Conservation (phyloP, 2,329 filamentous ascomycete species). For the Acrodontium crateriforme region DNA sequence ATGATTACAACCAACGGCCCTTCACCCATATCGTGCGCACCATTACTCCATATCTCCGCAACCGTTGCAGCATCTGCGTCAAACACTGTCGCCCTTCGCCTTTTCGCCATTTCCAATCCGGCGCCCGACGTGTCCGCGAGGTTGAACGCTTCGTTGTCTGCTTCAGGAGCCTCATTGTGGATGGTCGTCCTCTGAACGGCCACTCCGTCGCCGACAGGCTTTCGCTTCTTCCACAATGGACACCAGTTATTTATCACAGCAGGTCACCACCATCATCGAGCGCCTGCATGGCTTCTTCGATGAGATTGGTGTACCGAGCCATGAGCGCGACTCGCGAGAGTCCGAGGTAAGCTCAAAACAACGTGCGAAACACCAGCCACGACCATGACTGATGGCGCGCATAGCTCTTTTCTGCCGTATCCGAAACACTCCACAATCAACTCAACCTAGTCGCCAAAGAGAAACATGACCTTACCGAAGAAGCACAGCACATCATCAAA, state of each 20-base stretch:
- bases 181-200: conserved; percentile 9
- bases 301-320: conserved; percentile 86
- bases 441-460: conserved; percentile 73
- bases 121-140: conserved; percentile 3
- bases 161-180: conserved; percentile 7
- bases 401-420: conserved; percentile 81
- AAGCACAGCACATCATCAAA: conserved; percentile 72
- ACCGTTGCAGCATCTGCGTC: too few relatives aligned
- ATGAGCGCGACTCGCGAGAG: conserved; percentile 84
- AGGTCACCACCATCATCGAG: conserved; percentile 86
- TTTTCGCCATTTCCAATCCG: too few relatives aligned
- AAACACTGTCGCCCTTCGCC: too few relatives aligned
- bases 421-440: conserved; percentile 82
- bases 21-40: too few relatives aligned
- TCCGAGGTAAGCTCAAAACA: conserved; percentile 52
- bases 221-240: conserved; percentile 53
- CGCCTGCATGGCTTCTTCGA: conserved; percentile 93
- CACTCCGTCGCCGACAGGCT: conserved; percentile 20
- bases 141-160: conserved; percentile 9
- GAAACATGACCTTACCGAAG: conserved; percentile 81
- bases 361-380: background rate
- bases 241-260: conserved; percentile 81
- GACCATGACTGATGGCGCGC: conserved; percentile 3
- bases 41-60: too few relatives aligned
- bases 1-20: too few relatives aligned